Evolutionary conservation across 2,329 filamentous ascomycete genomes (phyloP).

Genomic region (Penicillium thymicola): DNA sequence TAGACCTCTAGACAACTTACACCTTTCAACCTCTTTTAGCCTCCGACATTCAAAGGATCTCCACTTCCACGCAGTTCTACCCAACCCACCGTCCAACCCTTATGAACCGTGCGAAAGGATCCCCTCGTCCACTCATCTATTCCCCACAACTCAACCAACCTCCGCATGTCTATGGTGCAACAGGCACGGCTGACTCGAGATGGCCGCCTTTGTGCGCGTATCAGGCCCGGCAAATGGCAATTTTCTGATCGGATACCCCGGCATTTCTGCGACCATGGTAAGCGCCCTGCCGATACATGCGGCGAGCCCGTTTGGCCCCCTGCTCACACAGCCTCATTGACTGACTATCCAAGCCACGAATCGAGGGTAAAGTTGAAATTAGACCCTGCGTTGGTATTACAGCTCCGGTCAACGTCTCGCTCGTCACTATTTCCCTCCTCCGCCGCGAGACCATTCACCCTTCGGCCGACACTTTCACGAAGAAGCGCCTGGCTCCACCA

Average conservation of each 20-base stretch:
- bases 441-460: conserved; percentile 95
- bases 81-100: conserved; percentile 6
- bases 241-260: conserved; percentile 94
- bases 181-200: conserved; percentile 43
- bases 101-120: conserved; percentile 29
- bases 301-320: not conserved
- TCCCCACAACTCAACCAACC: conserved; percentile 27
- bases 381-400: conserved; percentile 80
- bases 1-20: not conserved
- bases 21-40: not conserved
- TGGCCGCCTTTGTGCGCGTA: conserved; percentile 87
- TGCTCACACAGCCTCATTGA: conserved; percentile 8
- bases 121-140: conserved; percentile 22
- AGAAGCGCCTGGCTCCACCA: conserved; percentile 85
- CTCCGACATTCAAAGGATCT: not conserved
- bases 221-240: conserved; percentile 95
- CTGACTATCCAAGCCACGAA: conserved; percentile 66
- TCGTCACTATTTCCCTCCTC: conserved; percentile 91
- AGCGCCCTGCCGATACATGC: conserved; percentile 41
- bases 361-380: conserved; percentile 97
- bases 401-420: conserved; percentile 83
- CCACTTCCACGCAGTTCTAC: not conserved
- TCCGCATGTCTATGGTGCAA: conserved; percentile 41
- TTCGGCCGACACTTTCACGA: conserved; percentile 87
- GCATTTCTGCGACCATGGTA: conserved; percentile 95